Evolutionary conservation across 371 early-diverging fungal genomes (phyloP), one percentile per base, ranked within the genome.

Genomic region (Mortierella sp.): DNA sequence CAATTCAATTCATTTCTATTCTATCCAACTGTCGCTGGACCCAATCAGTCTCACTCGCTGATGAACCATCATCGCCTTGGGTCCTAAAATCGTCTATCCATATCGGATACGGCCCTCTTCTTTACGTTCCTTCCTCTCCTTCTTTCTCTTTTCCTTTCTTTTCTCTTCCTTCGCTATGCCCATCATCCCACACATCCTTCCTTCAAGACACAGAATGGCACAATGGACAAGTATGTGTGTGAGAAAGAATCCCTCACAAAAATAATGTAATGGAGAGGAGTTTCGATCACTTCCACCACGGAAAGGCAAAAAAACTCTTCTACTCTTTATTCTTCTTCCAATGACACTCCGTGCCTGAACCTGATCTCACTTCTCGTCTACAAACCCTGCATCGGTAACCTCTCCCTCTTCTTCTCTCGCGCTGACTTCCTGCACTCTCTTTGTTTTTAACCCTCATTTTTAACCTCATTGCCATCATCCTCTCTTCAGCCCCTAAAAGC

Each of bases 361-460:
- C 61, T 34, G 19, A 34, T 34, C 19, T 61, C 50, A 16, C 13
- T 31, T 61, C 31, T 34, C 54, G 1, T 31, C 14, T 34, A 34
- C 31, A 34, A 51, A 19, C 71, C 71, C 71, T 31, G 34, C 71
- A 71, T 71, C 71, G 46, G 46, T 48, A 71, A 46, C 50, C 71
- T 46, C 71, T 71, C 13, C 11, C 3, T 26, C n/a, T 57, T 13
- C 13, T 28, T 11, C 28, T 57, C 16, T 8, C 24, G 67, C 67
- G 37, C 43, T 67, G 67, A 24, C 37, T 37, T 10, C 34, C 5
- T 31, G n/a, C n/a, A n/a, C n/a, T n/a, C n/a, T n/a, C n/a, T n/a
- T n/a, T n/a, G 9, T 37, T 16, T 67, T 67, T 67, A 16, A 14
- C 16, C 13, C 50, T 50, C 16, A 50, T 21, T 10, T 40, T 2